These are phyloP conservation scores for Chloranthus sessilifolius DNA, from an alignment of 164 flowering plant species.

Conservation along the genomic window DNA sequence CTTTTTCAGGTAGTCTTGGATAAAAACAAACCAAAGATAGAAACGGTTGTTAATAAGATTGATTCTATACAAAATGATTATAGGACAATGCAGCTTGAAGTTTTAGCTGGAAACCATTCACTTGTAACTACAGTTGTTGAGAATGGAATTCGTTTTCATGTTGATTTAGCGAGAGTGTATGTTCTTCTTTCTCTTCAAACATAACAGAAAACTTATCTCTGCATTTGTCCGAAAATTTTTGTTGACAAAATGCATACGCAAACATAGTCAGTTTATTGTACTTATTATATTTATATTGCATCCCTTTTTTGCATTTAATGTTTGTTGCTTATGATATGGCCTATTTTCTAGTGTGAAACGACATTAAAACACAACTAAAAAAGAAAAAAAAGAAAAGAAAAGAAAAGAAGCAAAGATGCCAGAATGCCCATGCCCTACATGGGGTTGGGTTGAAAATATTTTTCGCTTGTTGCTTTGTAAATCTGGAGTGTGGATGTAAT, in stretches of 20 bases:
- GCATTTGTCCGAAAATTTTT: too few relatives aligned
- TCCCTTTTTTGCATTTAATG: too few relatives aligned
- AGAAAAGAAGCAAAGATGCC: too few relatives aligned
- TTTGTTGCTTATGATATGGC: too few relatives aligned
- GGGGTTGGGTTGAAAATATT: too few relatives aligned
- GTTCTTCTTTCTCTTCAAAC: slow-evolving; percentile 20
- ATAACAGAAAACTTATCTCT: neutral
- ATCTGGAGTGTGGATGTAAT: too few relatives aligned
- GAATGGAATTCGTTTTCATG: slow-evolving; percentile 76
- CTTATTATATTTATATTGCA: too few relatives aligned
- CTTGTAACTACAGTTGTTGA: slow-evolving; percentile 78
- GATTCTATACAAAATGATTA: slow-evolving; percentile 80
- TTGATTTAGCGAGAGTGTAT: slow-evolving; percentile 84
- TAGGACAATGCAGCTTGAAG: slow-evolving; percentile 96
- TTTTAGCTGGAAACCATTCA: slow-evolving; percentile 88
- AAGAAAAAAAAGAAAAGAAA: too few relatives aligned
- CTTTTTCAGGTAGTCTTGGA: slow-evolving; percentile 79
- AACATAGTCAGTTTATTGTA: neutral
- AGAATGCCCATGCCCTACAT: too few relatives aligned
- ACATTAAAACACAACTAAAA: too few relatives aligned
- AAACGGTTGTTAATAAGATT: slow-evolving; percentile 85
- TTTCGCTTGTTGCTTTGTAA: too few relatives aligned
- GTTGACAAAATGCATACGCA: slow-evolving; percentile 2
- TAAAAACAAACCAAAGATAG: slow-evolving; percentile 85
- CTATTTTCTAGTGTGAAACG: too few relatives aligned